A percentile compares a stretch with the other conserved stretches of the same genome.
phyloP scores from a whole-genome alignment of 1,284 basidiomycete genomes.

The Puccinia polysora region DNA sequence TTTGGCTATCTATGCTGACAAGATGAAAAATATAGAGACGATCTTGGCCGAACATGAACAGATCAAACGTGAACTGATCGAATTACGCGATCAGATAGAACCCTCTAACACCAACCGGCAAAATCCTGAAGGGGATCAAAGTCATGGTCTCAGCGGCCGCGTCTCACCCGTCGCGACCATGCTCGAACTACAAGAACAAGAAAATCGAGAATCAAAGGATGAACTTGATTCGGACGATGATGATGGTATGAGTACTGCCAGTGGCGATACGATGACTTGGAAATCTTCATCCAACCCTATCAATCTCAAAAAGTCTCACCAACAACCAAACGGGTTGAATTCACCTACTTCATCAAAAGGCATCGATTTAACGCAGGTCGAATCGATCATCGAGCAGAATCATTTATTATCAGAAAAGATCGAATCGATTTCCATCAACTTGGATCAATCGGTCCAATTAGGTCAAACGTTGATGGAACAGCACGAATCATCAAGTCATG shows the following conservation, averaged over 20 bases:
- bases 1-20: conserved; percentile 73
- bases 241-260: conserved; percentile 52
- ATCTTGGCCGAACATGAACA: conserved; percentile 76
- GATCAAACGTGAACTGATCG: conserved; percentile 73
- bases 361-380: conserved; percentile 48
- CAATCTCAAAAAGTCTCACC: conserved; percentile 25
- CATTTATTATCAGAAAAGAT: conserved; percentile 70
- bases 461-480: conserved; percentile 71
- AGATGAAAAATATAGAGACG: conserved; percentile 74
- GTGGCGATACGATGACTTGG: conserved; percentile 50
- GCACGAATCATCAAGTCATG: conserved; percentile 70
- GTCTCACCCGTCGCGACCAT: conserved; percentile 41
- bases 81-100: conserved; percentile 53
- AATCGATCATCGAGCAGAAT: conserved; percentile 56
- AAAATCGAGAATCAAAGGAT: conserved; percentile 30
- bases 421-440: conserved; percentile 65
- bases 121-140: conserved; percentile 54
- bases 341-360: conserved; percentile 45
- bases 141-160: conserved; percentile 18
- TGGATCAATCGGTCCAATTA: conserved; percentile 70
- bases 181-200: conserved; percentile 38
- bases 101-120: conserved; percentile 62
- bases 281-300: conserved; percentile 9
- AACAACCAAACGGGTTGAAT: conserved; percentile 45
- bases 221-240: conserved; percentile 47